Base-by-base conservation (phyloP, 257 asterid species). In the Plantago major region DNA sequence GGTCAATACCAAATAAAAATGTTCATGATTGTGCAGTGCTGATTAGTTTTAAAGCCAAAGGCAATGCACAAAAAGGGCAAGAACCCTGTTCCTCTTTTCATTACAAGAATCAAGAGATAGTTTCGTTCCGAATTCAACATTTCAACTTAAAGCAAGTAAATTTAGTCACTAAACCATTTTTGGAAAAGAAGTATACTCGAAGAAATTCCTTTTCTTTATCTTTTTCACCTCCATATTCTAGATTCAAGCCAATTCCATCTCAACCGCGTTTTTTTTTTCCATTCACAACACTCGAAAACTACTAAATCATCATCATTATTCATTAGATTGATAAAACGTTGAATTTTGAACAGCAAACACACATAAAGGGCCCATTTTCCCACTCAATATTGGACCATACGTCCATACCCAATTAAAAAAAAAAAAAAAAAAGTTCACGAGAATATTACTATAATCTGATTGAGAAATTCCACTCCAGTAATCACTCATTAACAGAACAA, bases 51-150 rank as follows among this genome's bases (percentile, higher is more conserved):
- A 22, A 53, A 19, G 58, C 58, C 42, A 53, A 22, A 0, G 17
- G 42, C 30, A 33, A 53, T 53, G 42, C 58, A 33, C 40, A 53
- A 53, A 53, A 19, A 53, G 58, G 14, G 58, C 42, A 53, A 53
- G 17, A 53, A 53, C 56, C 26, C 8, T 49, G 18, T 17, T 49
- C 26, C 18, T 9, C 54, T 16, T 48, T 48, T 46, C 26, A 10
- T 51, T 0, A 18, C 56, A 51, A 51, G 15, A 22, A 52, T 52
- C 42, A 17, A 49, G 22, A 17, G 40, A 49, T 30, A 49, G 55
- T n/a, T 53, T n/a, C 18, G 3, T 22, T 33, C 40, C 8, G 30
- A 22, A 11, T 22, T 53, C 42, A 53, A 53, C 19, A 22, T 22
- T 10, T 53, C 30, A 37, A 53, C 13, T 53, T 53, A 26, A 53